A percentile compares a stretch with the other conserved stretches of the same genome.
These are phyloP conservation scores for Acer negundo DNA, from an alignment of 345 rosid species.

Conservation along the genomic window DNA sequence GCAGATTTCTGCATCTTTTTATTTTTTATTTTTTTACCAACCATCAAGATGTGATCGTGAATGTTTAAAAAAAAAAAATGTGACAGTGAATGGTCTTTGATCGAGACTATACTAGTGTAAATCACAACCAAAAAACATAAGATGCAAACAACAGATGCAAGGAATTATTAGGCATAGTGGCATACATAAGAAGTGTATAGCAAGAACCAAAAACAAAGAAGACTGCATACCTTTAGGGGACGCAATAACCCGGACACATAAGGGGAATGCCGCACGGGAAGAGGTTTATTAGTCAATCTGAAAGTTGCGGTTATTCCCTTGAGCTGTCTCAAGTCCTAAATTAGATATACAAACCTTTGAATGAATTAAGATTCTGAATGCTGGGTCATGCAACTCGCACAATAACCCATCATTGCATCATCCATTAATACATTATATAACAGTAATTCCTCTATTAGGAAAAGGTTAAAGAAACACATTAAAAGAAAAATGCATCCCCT, in stretches of 20 bases:
- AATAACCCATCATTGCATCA: not conserved
- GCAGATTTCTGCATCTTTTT: not conserved
- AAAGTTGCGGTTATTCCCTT: conserved; percentile 88
- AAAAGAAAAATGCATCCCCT: conserved; percentile 5
- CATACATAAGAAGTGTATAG: not conserved
- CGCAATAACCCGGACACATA: conserved; percentile 78
- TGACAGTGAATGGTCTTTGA: not conserved
- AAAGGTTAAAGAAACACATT: not conserved
- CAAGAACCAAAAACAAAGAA: conserved; percentile 13
- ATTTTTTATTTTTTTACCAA: not conserved
- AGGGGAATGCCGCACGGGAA: conserved; percentile 88
- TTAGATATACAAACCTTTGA: conserved; percentile 2
- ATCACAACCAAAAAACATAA: no score
- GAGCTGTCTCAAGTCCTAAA: conserved; percentile 81
- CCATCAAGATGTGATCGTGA: not conserved
- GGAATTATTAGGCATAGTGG: not conserved
- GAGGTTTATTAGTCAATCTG: conserved; percentile 93
- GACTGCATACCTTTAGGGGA: conserved; percentile 66
- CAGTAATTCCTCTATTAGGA: not conserved
- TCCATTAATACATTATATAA: conserved; percentile 9
- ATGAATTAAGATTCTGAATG: not conserved
- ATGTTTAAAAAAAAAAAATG: not conserved
- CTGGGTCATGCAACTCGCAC: not conserved
- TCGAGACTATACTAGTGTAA: no score
- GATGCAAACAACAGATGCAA: not conserved